These are phyloP conservation scores for Thielaviopsis euricoi DNA, from an alignment of 2,329 filamentous ascomycete species.

Conservation along the genomic window DNA sequence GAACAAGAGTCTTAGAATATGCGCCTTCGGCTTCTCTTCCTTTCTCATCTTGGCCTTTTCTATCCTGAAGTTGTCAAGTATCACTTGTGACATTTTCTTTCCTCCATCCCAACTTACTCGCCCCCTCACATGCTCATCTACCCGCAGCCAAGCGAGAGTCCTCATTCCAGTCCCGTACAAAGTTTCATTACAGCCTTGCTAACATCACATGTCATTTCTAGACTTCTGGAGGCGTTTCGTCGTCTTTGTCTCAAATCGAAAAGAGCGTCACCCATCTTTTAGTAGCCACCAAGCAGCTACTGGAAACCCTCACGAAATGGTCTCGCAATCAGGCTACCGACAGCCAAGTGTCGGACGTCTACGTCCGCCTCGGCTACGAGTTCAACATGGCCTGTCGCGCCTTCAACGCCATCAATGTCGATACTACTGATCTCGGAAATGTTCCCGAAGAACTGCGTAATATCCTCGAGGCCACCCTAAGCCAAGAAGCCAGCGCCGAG, in stretches of 20 bases:
- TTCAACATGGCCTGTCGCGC: constrained; percentile 98
- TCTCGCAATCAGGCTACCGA: constrained; percentile 84
- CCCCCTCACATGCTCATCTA: neutral
- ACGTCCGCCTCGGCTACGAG: constrained; percentile 91
- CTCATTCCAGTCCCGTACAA: neutral
- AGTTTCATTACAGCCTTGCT: neutral
- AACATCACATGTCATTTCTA: neutral
- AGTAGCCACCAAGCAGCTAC: constrained; percentile 91
- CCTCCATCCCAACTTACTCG: neutral
- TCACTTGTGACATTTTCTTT: neutral
- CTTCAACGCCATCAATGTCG: constrained; percentile 92
- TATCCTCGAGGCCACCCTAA: constrained; percentile 89
- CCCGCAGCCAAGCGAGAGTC: neutral
- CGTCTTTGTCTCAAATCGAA: constrained; percentile 83
- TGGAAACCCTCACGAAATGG: constrained; percentile 96
- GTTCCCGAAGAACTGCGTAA: constrained; percentile 80
- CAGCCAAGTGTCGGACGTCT: constrained; percentile 92
- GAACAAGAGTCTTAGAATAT: neutral
- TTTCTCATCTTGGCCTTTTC: neutral
- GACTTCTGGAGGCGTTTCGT: constrained; percentile 48
- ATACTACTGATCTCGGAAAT: constrained; percentile 84
- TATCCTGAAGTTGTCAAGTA: neutral
- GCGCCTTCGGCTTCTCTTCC: neutral
- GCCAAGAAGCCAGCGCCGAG: constrained; percentile 85
- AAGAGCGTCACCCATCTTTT: constrained; percentile 97